A percentile compares a stretch with the other conserved stretches of the same genome.
Evolutionary conservation across 257 asterid genomes (phyloP).

Genomic region (Capsicum pubescens): DNA sequence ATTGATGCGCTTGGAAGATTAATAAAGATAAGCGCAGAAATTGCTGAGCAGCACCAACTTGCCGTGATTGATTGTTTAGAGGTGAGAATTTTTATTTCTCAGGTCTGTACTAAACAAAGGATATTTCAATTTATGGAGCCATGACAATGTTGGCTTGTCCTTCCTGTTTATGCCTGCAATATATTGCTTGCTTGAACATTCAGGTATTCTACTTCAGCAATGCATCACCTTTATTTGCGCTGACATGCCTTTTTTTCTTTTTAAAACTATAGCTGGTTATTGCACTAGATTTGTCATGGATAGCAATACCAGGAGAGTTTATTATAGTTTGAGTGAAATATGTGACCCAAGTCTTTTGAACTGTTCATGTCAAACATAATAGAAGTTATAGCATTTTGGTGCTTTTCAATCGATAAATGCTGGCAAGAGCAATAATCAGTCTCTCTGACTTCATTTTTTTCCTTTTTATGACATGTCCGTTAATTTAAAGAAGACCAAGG

Average conservation of each 20-base stretch:
- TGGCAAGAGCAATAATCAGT: background rate
- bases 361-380: background rate
- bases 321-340: too few relatives aligned
- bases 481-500: slow-evolving; percentile 6
- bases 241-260: background rate
- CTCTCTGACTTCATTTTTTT: background rate
- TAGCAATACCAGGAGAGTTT: too few relatives aligned
- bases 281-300: too few relatives aligned
- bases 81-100: slow-evolving; percentile 46
- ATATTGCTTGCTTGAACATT: background rate
- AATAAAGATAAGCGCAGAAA: slow-evolving; percentile 91
- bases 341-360: background rate
- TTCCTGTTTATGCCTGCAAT: background rate
- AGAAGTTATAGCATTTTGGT: background rate
- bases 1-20: slow-evolving; percentile 97
- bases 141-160: slow-evolving; percentile 9
- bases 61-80: slow-evolving; percentile 98
- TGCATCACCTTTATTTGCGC: background rate
- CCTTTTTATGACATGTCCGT: background rate
- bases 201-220: slow-evolving; percentile 4
- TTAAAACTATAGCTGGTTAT: too few relatives aligned
- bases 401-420: background rate
- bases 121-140: slow-evolving; percentile 21
- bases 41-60: slow-evolving; percentile 96
- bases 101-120: background rate